A percentile compares a stretch with the other conserved stretches of the same genome.
phyloP scores from a whole-genome alignment of 2,329 filamentous ascomycete species.

The Aspergillus tubingensis region DNA sequence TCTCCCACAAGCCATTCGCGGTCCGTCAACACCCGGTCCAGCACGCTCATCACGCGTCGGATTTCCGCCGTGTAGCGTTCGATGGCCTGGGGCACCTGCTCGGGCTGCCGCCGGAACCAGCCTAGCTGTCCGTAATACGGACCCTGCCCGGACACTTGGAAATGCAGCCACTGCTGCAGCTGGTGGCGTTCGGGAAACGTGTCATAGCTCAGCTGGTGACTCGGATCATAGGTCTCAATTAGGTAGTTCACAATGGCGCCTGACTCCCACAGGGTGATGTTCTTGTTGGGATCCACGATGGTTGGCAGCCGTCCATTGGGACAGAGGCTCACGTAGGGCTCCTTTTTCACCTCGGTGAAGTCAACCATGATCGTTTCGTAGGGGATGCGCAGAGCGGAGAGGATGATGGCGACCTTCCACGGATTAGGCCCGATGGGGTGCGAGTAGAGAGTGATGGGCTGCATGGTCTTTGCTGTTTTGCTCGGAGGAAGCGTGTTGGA shows the following conservation, averaged over 20 bases:
- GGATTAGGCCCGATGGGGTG: conserved; percentile 22
- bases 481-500: background rate
- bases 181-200: no score
- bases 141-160: conserved; percentile 44
- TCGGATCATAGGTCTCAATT: conserved; percentile 26
- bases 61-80: conserved; percentile 51
- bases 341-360: conserved; percentile 28
- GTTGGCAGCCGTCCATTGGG: conserved; percentile 33
- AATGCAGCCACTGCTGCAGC: no score
- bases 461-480: background rate
- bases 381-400: conserved; percentile 30
- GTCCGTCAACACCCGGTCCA: no score
- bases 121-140: conserved; percentile 53
- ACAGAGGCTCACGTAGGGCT: conserved; percentile 22
- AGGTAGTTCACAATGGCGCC: conserved; percentile 25
- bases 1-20: background rate
- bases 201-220: no score
- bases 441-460: conserved; percentile 11
- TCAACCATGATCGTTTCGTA: conserved; percentile 23
- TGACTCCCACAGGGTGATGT: conserved; percentile 44
- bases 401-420: conserved; percentile 31
- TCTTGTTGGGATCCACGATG: conserved; percentile 35
- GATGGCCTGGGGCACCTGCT: conserved; percentile 46
- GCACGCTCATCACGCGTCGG: background rate
- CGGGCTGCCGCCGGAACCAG: conserved; percentile 48